A percentile compares a stretch with the other conserved stretches of the same genome.
phyloP scores from a whole-genome alignment of 2,329 filamentous ascomycete species.

The Malbranchea zuffiana region DNA sequence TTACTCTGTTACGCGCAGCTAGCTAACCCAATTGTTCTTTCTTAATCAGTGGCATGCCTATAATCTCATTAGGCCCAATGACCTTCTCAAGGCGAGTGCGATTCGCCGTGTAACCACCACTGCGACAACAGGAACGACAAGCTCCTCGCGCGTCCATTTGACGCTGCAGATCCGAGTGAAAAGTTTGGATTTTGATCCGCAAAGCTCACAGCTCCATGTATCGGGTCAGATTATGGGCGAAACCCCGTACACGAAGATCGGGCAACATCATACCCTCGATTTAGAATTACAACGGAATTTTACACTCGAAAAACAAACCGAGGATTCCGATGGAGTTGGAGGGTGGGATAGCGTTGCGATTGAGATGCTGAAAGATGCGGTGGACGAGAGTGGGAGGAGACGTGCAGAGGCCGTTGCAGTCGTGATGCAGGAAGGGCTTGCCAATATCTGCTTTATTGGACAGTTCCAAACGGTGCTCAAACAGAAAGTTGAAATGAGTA shows the following conservation, averaged over 20 bases:
- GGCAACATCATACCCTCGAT: constrained; percentile 62
- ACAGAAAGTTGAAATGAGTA: constrained; percentile 39
- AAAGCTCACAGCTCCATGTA: constrained; percentile 57
- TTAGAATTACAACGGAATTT: constrained; percentile 82
- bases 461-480: constrained; percentile 40
- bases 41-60: constrained; percentile 56
- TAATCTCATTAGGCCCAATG: constrained; percentile 57
- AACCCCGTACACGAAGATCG: constrained; percentile 56
- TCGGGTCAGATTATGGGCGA: constrained; percentile 54
- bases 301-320: constrained; percentile 68
- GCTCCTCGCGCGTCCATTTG: constrained; percentile 53
- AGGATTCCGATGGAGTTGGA: constrained; percentile 28
- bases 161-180: constrained; percentile 56
- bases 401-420: constrained; percentile 78
- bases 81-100: constrained; percentile 55
- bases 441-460: constrained; percentile 42
- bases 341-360: constrained; percentile 86
- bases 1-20: too few species aligned
- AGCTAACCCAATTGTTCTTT: background rate
- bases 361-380: constrained; percentile 65
- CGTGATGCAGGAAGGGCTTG: constrained; percentile 70
- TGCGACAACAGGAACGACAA: constrained; percentile 46
- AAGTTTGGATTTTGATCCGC: constrained; percentile 57
- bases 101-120: constrained; percentile 54
- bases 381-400: constrained; percentile 56